A percentile compares a stretch with the other conserved stretches of the same genome.
Evolutionary conservation across 1,139 yeast species (phyloP).

Genomic region (Lipomyces yarrowii): DNA sequence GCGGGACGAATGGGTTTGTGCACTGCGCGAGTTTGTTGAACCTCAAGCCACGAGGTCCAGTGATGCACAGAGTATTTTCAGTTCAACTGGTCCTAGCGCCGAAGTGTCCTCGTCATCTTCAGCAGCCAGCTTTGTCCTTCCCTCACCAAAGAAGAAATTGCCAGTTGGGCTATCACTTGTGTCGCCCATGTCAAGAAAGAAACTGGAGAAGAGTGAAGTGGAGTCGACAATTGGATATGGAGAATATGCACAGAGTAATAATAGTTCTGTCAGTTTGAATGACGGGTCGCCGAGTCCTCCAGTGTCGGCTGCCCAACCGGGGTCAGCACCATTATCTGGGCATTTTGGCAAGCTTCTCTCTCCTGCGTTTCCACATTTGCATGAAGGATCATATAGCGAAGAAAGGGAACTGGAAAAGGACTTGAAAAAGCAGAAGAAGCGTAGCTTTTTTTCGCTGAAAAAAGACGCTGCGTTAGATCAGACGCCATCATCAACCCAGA

Average conservation of each 20-base stretch:
- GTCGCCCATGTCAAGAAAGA: slow-evolving; percentile 17
- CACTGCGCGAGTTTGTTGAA: slow-evolving; percentile 52
- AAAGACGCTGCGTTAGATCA: slow-evolving; percentile 35
- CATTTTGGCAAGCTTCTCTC: slow-evolving; percentile 7
- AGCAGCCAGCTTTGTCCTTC: background rate
- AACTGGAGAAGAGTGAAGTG: background rate
- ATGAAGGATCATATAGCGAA: slow-evolving; percentile 27
- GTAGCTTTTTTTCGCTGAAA: slow-evolving; percentile 64
- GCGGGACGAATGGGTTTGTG: slow-evolving; percentile 75
- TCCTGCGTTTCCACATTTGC: slow-evolving; percentile 17
- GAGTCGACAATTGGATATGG: background rate
- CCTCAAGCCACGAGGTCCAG: background rate
- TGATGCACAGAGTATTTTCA: slow-evolving; percentile 21
- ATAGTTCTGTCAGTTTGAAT: slow-evolving; percentile 8
- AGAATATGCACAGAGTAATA: slow-evolving; percentile 7
- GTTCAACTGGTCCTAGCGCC: background rate
- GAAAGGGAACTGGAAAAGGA: slow-evolving; percentile 42
- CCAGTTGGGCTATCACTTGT: slow-evolving; percentile 18
- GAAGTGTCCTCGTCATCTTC: slow-evolving; percentile 5
- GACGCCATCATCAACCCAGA: slow-evolving; percentile 21
- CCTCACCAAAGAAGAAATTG: slow-evolving; percentile 18
- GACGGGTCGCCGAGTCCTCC: slow-evolving; percentile 14
- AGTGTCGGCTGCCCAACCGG: slow-evolving; percentile 2
- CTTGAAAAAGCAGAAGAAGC: slow-evolving; percentile 52
- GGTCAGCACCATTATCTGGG: slow-evolving; percentile 8